A percentile compares a stretch with the other conserved stretches of the same genome.
Evolutionary conservation across 1,139 yeast species (phyloP).

Genomic region (Geotrichum aggregatum): DNA sequence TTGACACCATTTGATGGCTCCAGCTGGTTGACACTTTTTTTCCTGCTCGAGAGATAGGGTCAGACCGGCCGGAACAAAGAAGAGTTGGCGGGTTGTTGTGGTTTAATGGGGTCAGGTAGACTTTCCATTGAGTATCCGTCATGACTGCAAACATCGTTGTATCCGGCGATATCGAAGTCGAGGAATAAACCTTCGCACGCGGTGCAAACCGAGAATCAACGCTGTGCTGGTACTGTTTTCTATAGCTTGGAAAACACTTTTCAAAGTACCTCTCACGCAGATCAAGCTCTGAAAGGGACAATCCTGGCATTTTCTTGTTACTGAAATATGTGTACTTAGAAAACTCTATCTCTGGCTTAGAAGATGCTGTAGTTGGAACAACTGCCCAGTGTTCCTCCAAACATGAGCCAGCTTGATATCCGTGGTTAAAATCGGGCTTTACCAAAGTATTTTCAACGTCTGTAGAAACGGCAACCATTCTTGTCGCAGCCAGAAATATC

Average conservation of each 20-base stretch:
- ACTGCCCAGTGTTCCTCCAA: background rate
- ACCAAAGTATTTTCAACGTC: background rate
- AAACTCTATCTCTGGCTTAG: background rate
- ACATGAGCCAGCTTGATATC: conserved; percentile 3
- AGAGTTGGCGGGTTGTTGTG: conserved; percentile 51
- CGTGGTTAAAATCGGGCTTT: conserved; percentile 12
- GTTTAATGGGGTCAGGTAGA: conserved; percentile 50
- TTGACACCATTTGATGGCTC: conserved; percentile 64
- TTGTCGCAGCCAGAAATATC: conserved; percentile 24
- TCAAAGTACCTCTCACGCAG: conserved; percentile 45
- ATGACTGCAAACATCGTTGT: conserved; percentile 60
- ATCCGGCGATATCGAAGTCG: conserved; percentile 62
- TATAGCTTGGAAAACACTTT: conserved; percentile 77
- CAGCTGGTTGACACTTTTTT: conserved; percentile 44
- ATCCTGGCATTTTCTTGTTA: too few species aligned
- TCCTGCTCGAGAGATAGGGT: too few species aligned
- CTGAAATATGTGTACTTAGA: too few species aligned
- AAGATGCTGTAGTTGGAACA: background rate
- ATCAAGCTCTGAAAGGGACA: conserved; percentile 20
- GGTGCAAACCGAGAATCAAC: conserved; percentile 56
- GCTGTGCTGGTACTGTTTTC: conserved; percentile 60
- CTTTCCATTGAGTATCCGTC: conserved; percentile 67
- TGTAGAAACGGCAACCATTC: background rate
- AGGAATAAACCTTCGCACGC: conserved; percentile 48
- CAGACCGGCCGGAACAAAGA: conserved; percentile 62